These are phyloP conservation scores for Krasilnikovozyma curviuscula DNA, from an alignment of 768 basidiomycete genomes.

Conservation along the genomic window DNA sequence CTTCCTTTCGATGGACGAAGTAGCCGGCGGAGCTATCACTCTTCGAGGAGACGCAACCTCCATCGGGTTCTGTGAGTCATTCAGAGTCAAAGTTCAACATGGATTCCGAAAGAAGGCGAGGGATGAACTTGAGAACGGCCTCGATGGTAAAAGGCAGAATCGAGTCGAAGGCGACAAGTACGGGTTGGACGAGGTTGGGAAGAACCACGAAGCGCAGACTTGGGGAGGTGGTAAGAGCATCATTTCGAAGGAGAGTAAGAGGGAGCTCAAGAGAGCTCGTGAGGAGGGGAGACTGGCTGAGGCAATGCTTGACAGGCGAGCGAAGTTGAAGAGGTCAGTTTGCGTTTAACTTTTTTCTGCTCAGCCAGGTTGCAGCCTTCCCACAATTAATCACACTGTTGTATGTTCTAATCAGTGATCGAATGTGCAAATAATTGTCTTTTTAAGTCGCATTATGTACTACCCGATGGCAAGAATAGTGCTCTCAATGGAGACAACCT, in stretches of 20 bases:
- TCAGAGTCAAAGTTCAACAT: constrained; percentile 73
- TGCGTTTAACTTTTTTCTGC: no score
- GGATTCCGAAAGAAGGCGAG: constrained; percentile 71
- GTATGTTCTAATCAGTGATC: no score
- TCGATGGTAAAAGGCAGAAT: constrained; percentile 43
- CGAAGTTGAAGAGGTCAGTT: constrained; percentile 60
- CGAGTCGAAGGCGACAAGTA: constrained; percentile 31
- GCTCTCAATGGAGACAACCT: no score
- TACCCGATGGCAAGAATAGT: no score
- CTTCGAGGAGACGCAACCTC: constrained; percentile 68
- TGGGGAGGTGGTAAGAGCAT: constrained; percentile 67
- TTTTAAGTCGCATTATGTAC: no score
- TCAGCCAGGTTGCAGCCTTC: no score
- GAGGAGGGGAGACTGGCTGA: constrained; percentile 67
- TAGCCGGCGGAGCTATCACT: constrained; percentile 58
- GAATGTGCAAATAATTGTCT: no score
- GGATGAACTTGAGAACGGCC: constrained; percentile 32
- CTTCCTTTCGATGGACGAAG: constrained; percentile 65
- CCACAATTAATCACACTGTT: no score
- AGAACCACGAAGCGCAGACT: constrained; percentile 55
- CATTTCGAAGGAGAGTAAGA: constrained; percentile 49
- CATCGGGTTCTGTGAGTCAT: constrained; percentile 67
- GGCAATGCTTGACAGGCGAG: constrained; percentile 54
- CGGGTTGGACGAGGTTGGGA: constrained; percentile 48
- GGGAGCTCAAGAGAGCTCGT: constrained; percentile 60